Conservation (phyloP, 805 yeast species). For the Lachancea dasiensis region DNA sequence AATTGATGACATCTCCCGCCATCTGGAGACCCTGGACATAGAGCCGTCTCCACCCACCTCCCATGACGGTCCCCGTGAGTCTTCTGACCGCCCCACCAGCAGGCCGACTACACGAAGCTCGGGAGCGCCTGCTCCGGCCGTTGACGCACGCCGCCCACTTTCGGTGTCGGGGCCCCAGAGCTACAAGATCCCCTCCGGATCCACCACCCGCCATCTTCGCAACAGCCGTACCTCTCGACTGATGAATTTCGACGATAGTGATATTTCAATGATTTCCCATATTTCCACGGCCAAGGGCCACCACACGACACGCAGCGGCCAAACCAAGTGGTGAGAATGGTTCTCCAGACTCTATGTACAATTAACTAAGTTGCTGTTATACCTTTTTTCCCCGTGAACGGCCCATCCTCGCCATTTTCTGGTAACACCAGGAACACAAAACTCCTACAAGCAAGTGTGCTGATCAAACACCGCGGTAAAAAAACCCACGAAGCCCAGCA, state of each 20-base stretch:
- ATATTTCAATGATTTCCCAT: slow-evolving; percentile 35
- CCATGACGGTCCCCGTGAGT: not conserved
- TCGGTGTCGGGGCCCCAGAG: slow-evolving; percentile 7
- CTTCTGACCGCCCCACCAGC: too few species aligned
- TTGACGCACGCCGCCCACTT: slow-evolving; percentile 3
- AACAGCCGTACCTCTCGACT: slow-evolving; percentile 18
- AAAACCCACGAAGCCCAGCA: too few species aligned
- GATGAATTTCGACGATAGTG: slow-evolving; percentile 29
- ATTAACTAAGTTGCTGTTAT: too few species aligned
- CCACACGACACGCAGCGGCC: slow-evolving; percentile 31
- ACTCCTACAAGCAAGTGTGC: too few species aligned
- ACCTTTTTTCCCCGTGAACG: too few species aligned
- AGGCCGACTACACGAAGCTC: too few species aligned
- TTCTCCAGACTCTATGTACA: not conserved
- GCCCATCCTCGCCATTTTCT: too few species aligned
- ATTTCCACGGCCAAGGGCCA: slow-evolving; percentile 25
- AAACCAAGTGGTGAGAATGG: slow-evolving; percentile 11
- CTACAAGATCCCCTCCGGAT: slow-evolving; percentile 28
- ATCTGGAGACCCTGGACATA: slow-evolving; percentile 32
- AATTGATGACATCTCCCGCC: slow-evolving; percentile 34
- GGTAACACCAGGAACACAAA: too few species aligned
- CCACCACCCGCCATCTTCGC: slow-evolving; percentile 25
- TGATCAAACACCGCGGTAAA: too few species aligned
- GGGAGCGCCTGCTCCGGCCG: slow-evolving; percentile 1
- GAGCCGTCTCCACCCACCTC: slow-evolving; percentile 12